A percentile compares a stretch with the other conserved stretches of the same genome.
phyloP scores from a whole-genome alignment of 257 asterid genomes.

The Knoxia roxburghii region DNA sequence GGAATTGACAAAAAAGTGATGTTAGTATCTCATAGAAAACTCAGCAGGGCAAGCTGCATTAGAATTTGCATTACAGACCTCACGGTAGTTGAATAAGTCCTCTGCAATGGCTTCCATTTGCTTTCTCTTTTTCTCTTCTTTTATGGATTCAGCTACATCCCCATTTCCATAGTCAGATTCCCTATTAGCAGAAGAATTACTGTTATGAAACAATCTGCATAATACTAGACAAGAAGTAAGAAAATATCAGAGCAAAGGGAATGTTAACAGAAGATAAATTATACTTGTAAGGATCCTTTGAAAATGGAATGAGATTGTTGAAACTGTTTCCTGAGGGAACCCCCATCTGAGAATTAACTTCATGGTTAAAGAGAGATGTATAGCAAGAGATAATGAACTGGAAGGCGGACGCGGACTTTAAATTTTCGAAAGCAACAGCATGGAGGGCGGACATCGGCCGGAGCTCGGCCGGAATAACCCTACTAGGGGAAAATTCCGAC shows the following conservation, averaged over 20 bases:
- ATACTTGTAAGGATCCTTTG: constrained; percentile 76
- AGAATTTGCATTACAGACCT: constrained; percentile 39
- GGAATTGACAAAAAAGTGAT: constrained; percentile 13
- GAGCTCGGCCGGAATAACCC: too few species aligned
- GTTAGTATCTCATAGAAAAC: constrained; percentile 5
- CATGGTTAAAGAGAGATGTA: constrained; percentile 6
- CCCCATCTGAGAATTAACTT: constrained; percentile 33
- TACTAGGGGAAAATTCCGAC: too few species aligned
- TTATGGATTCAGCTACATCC: constrained; percentile 56
- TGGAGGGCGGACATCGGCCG: too few species aligned
- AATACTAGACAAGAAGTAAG: neutral
- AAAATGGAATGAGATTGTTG: constrained; percentile 63
- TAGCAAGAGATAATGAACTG: neutral
- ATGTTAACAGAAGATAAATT: constrained; percentile 10
- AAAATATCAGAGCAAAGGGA: neutral
- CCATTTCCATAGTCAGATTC: constrained; percentile 68
- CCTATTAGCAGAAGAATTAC: constrained; percentile 28
- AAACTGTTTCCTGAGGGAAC: constrained; percentile 83
- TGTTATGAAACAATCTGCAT: neutral
- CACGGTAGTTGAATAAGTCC: constrained; percentile 73
- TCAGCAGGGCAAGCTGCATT: constrained; percentile 12
- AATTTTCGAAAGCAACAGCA: too few species aligned
- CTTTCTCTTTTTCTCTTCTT: constrained; percentile 78
- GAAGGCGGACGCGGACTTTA: too few species aligned
- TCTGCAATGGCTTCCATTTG: constrained; percentile 93